Base-by-base conservation (phyloP, 306 rosid genomes). In the Vicia sativa region DNA sequence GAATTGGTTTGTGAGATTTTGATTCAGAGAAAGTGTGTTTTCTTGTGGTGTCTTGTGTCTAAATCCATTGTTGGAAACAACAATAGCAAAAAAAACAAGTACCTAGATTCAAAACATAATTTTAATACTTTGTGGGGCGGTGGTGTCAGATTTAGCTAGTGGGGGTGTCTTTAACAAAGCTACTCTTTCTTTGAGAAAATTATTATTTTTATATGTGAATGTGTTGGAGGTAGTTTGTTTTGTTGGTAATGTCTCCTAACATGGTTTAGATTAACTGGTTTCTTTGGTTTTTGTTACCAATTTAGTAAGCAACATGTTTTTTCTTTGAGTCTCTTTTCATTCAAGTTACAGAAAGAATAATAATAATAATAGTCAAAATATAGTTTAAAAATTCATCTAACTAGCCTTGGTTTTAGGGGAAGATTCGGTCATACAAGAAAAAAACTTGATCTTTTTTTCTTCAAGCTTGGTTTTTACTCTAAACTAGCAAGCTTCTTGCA, bases 81-180 rank as follows among this genome's bases (percentile, higher is more conserved):
- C 74, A 76, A 79, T 59, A 61, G n/a, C 50, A 44, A 44, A 25
- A 46, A 66, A 25, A 68, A 68, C 75, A 64, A 58, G 67, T 67
- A 69, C 72, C 79, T 29, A 61, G 80, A 84, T 56, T 62, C 49
- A 79, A 75, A 76, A 61, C 41, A 76, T 75, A 73, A 13, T 80
- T 58, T 59, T 28, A 84, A 64, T 52, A 43, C 45, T 14, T 61
- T 59, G 28, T 65, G 26, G 81, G 87, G 83, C 76, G 86, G 92
- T 85, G 80, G 90, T 87, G 95, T 85, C 95, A 81, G 95, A 74
- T 70, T 73, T 34, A 80, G 85, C 82, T 82, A 92, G 87, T 85
- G 95, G 90, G 89, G 50, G 62, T 74, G 81, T 81, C 78, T 59
- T 43, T 59, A 81, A 78, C 61, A 19, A 55, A 25, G 61, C 56